phyloP scores from a whole-genome alignment of 306 rosid genomes.

The barrel medic (Medicago truncatula) region DNA sequence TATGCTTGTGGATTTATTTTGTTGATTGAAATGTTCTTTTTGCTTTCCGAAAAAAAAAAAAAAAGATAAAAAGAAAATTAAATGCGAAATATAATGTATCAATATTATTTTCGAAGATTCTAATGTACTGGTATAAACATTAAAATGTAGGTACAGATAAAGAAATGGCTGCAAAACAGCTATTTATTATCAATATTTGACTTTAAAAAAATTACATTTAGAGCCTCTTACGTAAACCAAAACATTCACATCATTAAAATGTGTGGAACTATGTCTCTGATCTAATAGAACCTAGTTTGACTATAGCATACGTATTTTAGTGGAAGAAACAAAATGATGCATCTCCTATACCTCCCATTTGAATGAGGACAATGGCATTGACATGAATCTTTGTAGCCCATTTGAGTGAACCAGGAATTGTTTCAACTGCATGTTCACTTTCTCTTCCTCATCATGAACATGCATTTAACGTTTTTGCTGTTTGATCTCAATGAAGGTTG shows the following conservation, averaged over 20 bases:
- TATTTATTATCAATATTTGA: constrained; percentile 54
- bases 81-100: constrained; percentile 8
- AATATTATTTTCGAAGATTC: neutral
- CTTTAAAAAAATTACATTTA: constrained; percentile 56
- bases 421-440: constrained; percentile 25
- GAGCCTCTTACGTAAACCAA: constrained; percentile 53
- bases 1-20: neutral
- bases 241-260: constrained; percentile 54
- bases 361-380: constrained; percentile 32
- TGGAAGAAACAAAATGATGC: constrained; percentile 42
- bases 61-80: neutral
- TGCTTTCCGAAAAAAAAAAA: neutral
- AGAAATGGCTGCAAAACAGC: constrained; percentile 50
- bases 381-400: constrained; percentile 37
- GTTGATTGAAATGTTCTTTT: neutral
- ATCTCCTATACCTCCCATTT: constrained; percentile 38
- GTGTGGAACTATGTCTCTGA: constrained; percentile 55
- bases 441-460: constrained; percentile 19
- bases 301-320: constrained; percentile 48
- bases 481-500: constrained; percentile 32
- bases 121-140: neutral
- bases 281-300: constrained; percentile 54
- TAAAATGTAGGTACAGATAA: constrained; percentile 19
- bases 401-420: constrained; percentile 29
- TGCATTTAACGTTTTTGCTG: constrained; percentile 31